A percentile compares a stretch with the other conserved stretches of the same genome.
These are phyloP conservation scores for Metschnikowia orientalis DNA, from an alignment of 805 yeast genomes.

Conservation along the genomic window DNA sequence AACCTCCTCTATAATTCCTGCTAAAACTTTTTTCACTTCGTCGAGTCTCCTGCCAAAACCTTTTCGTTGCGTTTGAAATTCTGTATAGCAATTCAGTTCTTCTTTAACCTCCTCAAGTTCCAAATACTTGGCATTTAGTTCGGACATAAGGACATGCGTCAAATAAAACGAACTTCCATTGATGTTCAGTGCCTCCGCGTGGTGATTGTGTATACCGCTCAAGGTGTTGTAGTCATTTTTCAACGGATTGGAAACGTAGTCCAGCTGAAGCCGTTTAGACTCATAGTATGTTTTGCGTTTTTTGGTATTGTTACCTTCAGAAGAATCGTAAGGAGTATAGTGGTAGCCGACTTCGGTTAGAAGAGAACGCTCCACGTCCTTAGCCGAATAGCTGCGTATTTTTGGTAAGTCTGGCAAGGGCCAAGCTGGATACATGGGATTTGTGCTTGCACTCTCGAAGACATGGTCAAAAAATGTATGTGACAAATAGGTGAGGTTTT, in stretches of 20 bases:
- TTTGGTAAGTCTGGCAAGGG: conserved; percentile 71
- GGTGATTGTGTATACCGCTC: conserved; percentile 47
- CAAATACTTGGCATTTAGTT: conserved; percentile 45
- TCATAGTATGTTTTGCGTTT: conserved; percentile 47
- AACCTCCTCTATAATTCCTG: conserved; percentile 44
- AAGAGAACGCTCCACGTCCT: conserved; percentile 76
- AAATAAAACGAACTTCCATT: conserved; percentile 31
- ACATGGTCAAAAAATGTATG: conserved; percentile 53
- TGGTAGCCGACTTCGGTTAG: conserved; percentile 70
- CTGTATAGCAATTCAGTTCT: conserved; percentile 34
- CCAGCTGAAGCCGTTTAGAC: conserved; percentile 57
- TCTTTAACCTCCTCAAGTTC: conserved; percentile 40
- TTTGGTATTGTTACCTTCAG: conserved; percentile 9
- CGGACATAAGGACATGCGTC: conserved; percentile 61
- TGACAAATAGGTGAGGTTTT: conserved; percentile 56
- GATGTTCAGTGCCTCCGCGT: conserved; percentile 21
- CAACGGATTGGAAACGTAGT: conserved; percentile 67
- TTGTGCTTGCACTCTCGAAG: conserved; percentile 9
- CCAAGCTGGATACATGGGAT: conserved; percentile 47
- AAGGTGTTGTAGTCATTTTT: conserved; percentile 44
- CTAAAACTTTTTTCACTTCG: conserved; percentile 41
- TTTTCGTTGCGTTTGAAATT: conserved; percentile 34
- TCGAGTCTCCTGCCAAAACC: conserved; percentile 40
- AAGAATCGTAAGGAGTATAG: conserved; percentile 46
- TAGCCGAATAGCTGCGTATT: conserved; percentile 58